These are phyloP conservation scores for Candida piceae DNA, from an alignment of 805 yeast species.

Conservation along the genomic window DNA sequence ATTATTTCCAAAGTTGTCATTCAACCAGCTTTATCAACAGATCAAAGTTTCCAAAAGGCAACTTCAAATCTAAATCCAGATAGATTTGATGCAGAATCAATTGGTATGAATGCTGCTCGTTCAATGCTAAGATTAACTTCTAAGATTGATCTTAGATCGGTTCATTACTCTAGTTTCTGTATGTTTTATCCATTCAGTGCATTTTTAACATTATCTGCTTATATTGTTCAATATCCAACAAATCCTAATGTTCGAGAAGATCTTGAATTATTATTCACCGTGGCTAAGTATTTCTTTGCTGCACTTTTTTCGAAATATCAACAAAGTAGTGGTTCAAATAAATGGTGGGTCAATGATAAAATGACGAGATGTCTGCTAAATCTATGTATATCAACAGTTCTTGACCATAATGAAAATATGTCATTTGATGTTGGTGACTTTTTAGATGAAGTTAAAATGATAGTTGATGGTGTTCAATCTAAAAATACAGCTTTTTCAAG, in stretches of 20 bases:
- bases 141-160: slow-evolving; percentile 9
- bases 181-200: slow-evolving; percentile 30
- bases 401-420: slow-evolving; percentile 9
- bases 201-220: slow-evolving; percentile 25
- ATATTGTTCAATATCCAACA: slow-evolving; percentile 19
- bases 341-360: slow-evolving; percentile 16
- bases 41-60: not conserved
- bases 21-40: slow-evolving; percentile 8
- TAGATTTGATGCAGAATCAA: slow-evolving; percentile 4
- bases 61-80: slow-evolving; percentile 1
- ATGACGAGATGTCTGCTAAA: slow-evolving; percentile 19
- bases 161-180: slow-evolving; percentile 17
- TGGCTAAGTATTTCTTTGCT: slow-evolving; percentile 14
- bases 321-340: slow-evolving; percentile 2
- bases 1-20: slow-evolving; percentile 22
- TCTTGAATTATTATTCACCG: slow-evolving; percentile 19
- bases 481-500: not conserved
- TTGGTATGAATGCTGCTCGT: slow-evolving; percentile 25
- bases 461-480: not conserved
- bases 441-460: slow-evolving; percentile 12
- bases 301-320: slow-evolving; percentile 3
- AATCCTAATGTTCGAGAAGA: slow-evolving; percentile 15
- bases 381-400: slow-evolving; percentile 16
- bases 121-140: slow-evolving; percentile 17
- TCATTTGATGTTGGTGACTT: slow-evolving; percentile 17